phyloP scores from a whole-genome alignment of 345 rosid genomes.

The Moringa oleifera region DNA sequence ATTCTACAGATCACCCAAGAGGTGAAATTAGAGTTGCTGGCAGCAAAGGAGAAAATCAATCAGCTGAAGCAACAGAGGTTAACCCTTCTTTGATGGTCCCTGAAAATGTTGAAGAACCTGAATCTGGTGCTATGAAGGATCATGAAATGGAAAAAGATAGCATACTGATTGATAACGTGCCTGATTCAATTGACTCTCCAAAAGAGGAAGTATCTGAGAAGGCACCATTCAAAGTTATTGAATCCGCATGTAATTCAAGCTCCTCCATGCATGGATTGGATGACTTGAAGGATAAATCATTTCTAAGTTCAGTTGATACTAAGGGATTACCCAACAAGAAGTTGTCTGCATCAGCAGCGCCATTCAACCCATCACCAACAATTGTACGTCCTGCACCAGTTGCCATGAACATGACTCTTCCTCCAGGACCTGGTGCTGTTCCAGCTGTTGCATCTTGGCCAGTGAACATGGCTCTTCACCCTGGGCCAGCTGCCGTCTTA shows the following conservation, averaged over 20 bases:
- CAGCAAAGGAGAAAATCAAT: conserved; percentile 31
- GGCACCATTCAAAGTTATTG: conserved; percentile 24
- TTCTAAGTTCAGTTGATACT: conserved; percentile 36
- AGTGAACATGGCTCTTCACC: conserved; percentile 79
- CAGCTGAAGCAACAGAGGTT: conserved; percentile 36
- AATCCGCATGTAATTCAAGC: conserved; percentile 25
- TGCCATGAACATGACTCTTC: conserved; percentile 54
- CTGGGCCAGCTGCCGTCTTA: conserved; percentile 50
- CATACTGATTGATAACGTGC: conserved; percentile 28
- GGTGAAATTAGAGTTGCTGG: conserved; percentile 29
- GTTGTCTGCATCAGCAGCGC: conserved; percentile 96
- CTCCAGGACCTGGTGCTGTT: conserved; percentile 49
- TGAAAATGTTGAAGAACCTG: conserved; percentile 22
- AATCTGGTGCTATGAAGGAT: conserved; percentile 29
- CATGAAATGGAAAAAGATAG: conserved; percentile 32
- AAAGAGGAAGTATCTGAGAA: conserved; percentile 32
- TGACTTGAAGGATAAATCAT: conserved; percentile 59
- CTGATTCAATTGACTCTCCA: conserved; percentile 39
- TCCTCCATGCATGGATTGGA: conserved; percentile 26
- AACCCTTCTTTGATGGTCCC: conserved; percentile 23
- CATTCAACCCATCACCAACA: conserved; percentile 70
- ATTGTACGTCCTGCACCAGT: conserved; percentile 55
- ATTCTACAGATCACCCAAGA: conserved; percentile 16
- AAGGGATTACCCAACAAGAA: conserved; percentile 57
- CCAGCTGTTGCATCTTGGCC: conserved; percentile 70